phyloP scores from a whole-genome alignment of 2,329 filamentous ascomycete species.

The Amauroascus niger region DNA sequence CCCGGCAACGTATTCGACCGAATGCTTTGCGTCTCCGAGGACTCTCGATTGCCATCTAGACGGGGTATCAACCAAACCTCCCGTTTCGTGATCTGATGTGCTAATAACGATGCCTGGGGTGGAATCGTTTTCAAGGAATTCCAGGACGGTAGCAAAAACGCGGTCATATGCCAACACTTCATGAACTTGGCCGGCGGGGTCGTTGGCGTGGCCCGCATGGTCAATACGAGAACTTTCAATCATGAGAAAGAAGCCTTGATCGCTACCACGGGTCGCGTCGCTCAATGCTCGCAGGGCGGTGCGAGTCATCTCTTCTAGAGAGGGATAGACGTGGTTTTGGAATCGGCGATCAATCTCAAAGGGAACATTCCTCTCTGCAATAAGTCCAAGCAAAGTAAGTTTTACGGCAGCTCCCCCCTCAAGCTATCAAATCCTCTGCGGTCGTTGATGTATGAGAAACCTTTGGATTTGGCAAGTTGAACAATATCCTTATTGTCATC shows the following conservation, averaged over 20 bases:
- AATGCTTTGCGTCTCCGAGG: slow-evolving; percentile 68
- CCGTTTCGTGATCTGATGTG: slow-evolving; percentile 95
- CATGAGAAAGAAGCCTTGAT: slow-evolving; percentile 97
- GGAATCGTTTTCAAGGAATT: slow-evolving; percentile 69
- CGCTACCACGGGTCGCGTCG: slow-evolving; percentile 68
- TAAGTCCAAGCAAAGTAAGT: slow-evolving; percentile 78
- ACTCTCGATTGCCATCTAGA: slow-evolving; percentile 75
- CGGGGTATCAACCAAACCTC: slow-evolving; percentile 67
- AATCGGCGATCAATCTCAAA: slow-evolving; percentile 85
- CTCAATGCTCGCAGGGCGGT: slow-evolving; percentile 72
- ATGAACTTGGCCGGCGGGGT: slow-evolving; percentile 72
- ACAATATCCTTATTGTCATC: slow-evolving; percentile 67
- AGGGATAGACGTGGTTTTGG: slow-evolving; percentile 71
- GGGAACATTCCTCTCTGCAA: slow-evolving; percentile 72
- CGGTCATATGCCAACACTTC: slow-evolving; percentile 94
- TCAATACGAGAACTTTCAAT: slow-evolving; percentile 95
- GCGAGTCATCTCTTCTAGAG: slow-evolving; percentile 79
- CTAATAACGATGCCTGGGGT: slow-evolving; percentile 68
- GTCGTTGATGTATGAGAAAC: slow-evolving; percentile 68
- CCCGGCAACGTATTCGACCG: slow-evolving; percentile 58
- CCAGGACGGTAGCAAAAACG: slow-evolving; percentile 69
- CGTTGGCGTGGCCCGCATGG: slow-evolving; percentile 80
- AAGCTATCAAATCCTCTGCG: slow-evolving; percentile 66
- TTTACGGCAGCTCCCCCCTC: slow-evolving; percentile 55
- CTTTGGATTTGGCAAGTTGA: slow-evolving; percentile 61